Percentiles rank a stretch among this genome's conserved stretches.
phyloP scores from a whole-genome alignment of 2,329 filamentous ascomycete genomes.

The Acrodontium crateriforme region DNA sequence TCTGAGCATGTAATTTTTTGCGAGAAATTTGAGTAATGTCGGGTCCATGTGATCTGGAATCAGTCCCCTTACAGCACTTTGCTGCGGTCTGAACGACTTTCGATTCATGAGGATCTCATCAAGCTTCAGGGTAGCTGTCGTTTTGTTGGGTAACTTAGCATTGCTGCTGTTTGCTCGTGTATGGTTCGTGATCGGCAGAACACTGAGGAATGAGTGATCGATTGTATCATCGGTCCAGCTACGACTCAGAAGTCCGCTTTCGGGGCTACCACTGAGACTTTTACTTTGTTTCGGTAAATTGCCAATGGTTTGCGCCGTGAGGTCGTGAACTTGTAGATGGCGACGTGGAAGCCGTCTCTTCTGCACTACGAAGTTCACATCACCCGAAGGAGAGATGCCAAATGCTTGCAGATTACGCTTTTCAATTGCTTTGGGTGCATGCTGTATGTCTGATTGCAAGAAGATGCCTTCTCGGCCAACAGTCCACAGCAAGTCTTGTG shows the following conservation, averaged over 20 bases:
- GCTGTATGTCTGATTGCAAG: slow-evolving; percentile 48
- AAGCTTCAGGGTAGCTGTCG: slow-evolving; percentile 21
- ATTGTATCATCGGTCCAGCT: slow-evolving; percentile 43
- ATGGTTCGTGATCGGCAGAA: slow-evolving; percentile 12
- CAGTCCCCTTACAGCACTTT: slow-evolving; percentile 13
- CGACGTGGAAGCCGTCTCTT: slow-evolving; percentile 32
- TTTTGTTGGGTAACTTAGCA: slow-evolving; percentile 3
- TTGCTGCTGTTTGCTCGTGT: slow-evolving; percentile 5
- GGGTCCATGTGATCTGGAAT: slow-evolving; percentile 11
- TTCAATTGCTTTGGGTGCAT: slow-evolving; percentile 44
- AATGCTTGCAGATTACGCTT: slow-evolving; percentile 43
- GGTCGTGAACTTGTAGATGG: background rate
- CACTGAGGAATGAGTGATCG: slow-evolving; percentile 41
- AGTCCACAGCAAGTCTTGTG: slow-evolving; percentile 50
- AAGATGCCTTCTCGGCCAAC: slow-evolving; percentile 48
- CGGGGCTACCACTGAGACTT: slow-evolving; percentile 16
- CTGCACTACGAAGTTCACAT: slow-evolving; percentile 41
- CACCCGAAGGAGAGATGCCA: slow-evolving; percentile 43
- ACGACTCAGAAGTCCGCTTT: slow-evolving; percentile 22
- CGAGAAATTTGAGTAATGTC: slow-evolving; percentile 5
- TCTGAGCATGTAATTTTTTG: slow-evolving; percentile 2
- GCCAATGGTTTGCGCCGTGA: slow-evolving; percentile 12
- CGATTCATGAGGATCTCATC: slow-evolving; percentile 15
- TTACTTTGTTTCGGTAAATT: background rate
- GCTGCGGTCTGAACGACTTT: slow-evolving; percentile 15